Evolutionary conservation across 495 filamentous ascomycete genomes (phyloP), one percentile per base, ranked within the genome.

Genomic region (Penicillium subrubescens): DNA sequence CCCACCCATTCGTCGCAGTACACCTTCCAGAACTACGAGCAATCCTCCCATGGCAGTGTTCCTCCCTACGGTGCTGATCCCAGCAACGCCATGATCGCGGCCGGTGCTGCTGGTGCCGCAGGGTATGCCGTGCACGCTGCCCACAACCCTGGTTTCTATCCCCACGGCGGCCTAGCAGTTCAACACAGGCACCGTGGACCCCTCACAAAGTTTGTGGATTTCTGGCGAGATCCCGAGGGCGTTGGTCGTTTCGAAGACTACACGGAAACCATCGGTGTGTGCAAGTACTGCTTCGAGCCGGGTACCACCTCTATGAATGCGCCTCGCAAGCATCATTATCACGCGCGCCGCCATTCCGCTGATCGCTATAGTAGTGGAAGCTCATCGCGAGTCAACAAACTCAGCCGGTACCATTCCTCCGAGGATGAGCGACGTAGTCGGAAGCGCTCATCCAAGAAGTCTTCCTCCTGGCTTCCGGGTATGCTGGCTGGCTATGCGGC

Each of bases 171-270:
- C 6, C 72, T 83, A 63, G 82, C 78, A 39, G 75, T 83, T 53
- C 75, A 78, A 55, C 78, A 80, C 46, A 79, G 76, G 19, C 86
- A 84, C 34, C 77, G 77, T 33, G 86, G 85, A 3, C 84, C 88
- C 5, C 66, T 90, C 8, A 76, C 75, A 39, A 86, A 82, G 43
- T 78, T 89, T 37, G 77, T 87, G 19, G 83, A 89, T 62, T 89
- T 88, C 67, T 89, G 87, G 84, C 84, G 84, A 54, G 88, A 91
- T 62, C 81, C 85, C 2, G 87, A 92, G 65, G 89, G 85, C 14
- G 87, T 92, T 4, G 85, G 82, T 7, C 84, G 84, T 63, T 92
- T 88, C 68, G 89, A 92, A 72, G 88, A 90, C 67, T 92, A 92
- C 64, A 89, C 89, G 3, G 88, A 92, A 69, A 80, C 84, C 55